These are phyloP conservation scores for Pyricularia pennisetigena DNA, from an alignment of 2,329 filamentous ascomycete genomes.

Conservation along the genomic window DNA sequence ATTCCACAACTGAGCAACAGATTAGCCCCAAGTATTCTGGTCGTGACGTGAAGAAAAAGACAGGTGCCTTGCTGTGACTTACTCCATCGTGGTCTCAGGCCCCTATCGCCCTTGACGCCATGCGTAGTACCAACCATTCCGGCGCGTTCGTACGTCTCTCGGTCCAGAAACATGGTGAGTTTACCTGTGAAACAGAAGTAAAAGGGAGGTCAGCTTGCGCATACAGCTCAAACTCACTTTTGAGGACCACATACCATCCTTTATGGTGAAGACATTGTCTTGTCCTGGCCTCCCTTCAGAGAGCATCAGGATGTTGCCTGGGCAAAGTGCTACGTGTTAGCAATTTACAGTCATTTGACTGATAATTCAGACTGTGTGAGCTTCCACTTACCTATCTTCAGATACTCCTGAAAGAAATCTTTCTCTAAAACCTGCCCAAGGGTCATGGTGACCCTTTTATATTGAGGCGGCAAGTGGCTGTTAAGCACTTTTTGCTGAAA, in stretches of 20 bases:
- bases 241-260: conserved; percentile 42
- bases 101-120: conserved; percentile 45
- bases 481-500: conserved; percentile 42
- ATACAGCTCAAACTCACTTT: background rate
- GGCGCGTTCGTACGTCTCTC: conserved; percentile 70
- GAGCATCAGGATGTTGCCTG: conserved; percentile 73
- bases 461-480: conserved; percentile 29
- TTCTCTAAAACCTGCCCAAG: conserved; percentile 62
- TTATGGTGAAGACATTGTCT: conserved; percentile 64
- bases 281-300: conserved; percentile 64
- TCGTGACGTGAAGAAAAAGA: background rate
- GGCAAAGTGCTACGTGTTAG: background rate
- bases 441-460: conserved; percentile 62
- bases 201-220: background rate
- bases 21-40: conserved; percentile 16
- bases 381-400: conserved; percentile 57
- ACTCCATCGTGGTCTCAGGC: conserved; percentile 66
- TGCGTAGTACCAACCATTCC: conserved; percentile 67
- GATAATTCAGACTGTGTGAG: background rate
- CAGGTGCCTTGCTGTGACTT: conserved; percentile 18
- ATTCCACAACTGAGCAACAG: conserved; percentile 52
- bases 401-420: conserved; percentile 73
- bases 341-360: background rate
- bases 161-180: conserved; percentile 69
- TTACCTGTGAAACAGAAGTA: conserved; percentile 36